Evolutionary conservation across 1,284 basidiomycete genomes (phyloP), one percentile per base, ranked within the genome.

Genomic region (Tylopilus microsporus): DNA sequence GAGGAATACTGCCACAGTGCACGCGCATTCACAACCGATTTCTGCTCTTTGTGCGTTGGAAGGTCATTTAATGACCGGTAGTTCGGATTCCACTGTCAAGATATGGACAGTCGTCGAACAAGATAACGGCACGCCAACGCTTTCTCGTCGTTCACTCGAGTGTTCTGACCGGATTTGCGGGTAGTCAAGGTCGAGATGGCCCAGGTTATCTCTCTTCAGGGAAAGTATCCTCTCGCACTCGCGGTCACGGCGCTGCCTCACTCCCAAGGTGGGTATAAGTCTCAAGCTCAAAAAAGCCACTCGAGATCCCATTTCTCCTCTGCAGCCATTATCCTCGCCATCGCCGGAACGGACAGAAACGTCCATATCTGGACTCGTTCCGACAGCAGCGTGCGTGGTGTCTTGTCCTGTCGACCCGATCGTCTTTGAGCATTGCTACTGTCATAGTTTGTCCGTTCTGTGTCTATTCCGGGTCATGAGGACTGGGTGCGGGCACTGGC

Each of bases 401-500:
- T 52, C 19, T 30, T 56, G 41, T 36, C 13, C 13, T n/a, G 37
- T 54, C 11, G 48, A 46, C 57, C 34, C 18, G 36, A 2, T 39
- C 11, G n/a, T 39, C 15, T 25, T 53, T 42, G 5, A 37, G 59
- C 32, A 47, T 51, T 15, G 52, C 8, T 18, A 6, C 10, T 19
- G 32, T 46, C 50, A 21, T 61, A 89, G 86, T 86, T 86, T 68
- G 75, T 85, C 19, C 76, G 73, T 57, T 80, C 83, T 21, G 80
- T 80, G 7, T 77, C 81, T 0, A 79, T 98, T 41, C 81, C 90
- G 41, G 94, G 94, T 0, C 94, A 98, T 68, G 91, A 96, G 77
- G 94, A 98, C 70, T 98, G 94, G 94, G 81, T 97, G 53, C 85
- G 89, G 62, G 81, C 84, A 60, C 80, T 98, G 32, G 80, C 86